phyloP scores from a whole-genome alignment of 1,284 basidiomycete genomes.

The Sporisorium graminicola region DNA sequence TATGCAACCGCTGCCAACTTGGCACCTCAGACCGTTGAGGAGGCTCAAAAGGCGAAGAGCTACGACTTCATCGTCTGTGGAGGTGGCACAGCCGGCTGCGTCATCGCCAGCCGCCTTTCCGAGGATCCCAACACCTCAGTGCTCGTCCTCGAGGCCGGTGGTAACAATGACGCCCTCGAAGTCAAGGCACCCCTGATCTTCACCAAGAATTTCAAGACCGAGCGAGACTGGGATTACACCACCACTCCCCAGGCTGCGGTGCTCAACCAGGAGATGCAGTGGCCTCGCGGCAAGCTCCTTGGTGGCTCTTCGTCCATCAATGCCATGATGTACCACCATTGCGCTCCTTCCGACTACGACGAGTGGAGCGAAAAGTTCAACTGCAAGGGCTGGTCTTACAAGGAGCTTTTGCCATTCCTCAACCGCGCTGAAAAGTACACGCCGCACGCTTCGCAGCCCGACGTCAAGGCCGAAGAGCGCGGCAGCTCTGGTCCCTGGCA shows the following conservation, averaged over 20 bases:
- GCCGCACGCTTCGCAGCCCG: constrained; percentile 45
- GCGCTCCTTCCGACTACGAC: constrained; percentile 52
- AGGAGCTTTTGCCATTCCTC: constrained; percentile 47
- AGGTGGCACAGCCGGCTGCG: constrained; percentile 60
- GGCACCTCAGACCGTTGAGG: constrained; percentile 35
- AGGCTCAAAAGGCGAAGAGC: constrained; percentile 41
- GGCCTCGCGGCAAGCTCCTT: constrained; percentile 55
- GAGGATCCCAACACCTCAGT: constrained; percentile 56
- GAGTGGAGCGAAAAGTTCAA: constrained; percentile 51
- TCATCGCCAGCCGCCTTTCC: constrained; percentile 53
- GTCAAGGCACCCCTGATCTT: constrained; percentile 54
- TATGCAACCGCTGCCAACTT: constrained; percentile 46
- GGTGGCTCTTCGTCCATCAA: constrained; percentile 72
- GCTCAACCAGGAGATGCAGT: constrained; percentile 44
- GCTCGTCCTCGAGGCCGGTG: constrained; percentile 59
- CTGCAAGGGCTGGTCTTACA: constrained; percentile 60
- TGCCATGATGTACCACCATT: constrained; percentile 65
- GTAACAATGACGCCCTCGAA: constrained; percentile 51
- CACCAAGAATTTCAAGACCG: constrained; percentile 55
- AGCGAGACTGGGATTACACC: constrained; percentile 60
- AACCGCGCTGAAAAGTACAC: constrained; percentile 47
- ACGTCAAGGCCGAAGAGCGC: constrained; percentile 48
- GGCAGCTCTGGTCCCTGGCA: constrained; percentile 55
- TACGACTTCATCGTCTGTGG: constrained; percentile 60
- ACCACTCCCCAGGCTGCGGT: constrained; percentile 48